Base-by-base conservation (phyloP, 2,329 filamentous ascomycete genomes). In the Penicillium sp. region DNA sequence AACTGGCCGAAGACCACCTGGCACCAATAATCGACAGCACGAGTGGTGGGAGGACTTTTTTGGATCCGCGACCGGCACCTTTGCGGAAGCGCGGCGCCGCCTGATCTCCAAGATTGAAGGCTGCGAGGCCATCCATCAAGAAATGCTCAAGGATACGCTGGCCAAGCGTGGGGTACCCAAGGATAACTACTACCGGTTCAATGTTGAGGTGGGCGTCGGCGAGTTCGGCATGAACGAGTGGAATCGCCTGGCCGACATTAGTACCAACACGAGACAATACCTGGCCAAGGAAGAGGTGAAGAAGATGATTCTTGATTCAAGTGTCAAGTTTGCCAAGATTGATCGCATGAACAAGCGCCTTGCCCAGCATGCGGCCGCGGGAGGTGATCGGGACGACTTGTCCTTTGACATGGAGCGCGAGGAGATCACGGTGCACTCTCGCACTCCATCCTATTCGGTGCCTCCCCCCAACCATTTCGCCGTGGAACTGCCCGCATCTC, bases 141-240 rank as follows among this genome's bases (percentile, higher is more conserved):
- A 82, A 59, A 95, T 97, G 90, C 72, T 86, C 49, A 82, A 81
- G 49, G 86, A 94, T 41, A 82, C 90, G 56, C 76, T 97, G 24
- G 72, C 80, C 5, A 86, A 84, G 66, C 82, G 90, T 32, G 82
- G 85, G 26, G 88, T 97, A 50, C 90, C 86, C 59, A 80, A 82
- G 44, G 90, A 96, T 49, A 88, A 94, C 66, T 98, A 98, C 73
- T 95, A 90, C 67, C 86, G 93, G 6, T 76, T 97, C n/a, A 98
- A 98, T 56, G 93, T 97, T 36, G 90, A 97, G 64, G 84, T 95
- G 12, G 93, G 91, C 1, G 90, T 97, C 3, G 90, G 91, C 45
- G 93, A 97, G 64, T 97, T 96, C 66, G 91, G 88, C 44, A 97
- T 98, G 90, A 98, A 97, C 65, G 93, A 97, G 66, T 98, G 93